A percentile compares a stretch with the other conserved stretches of the same genome.
Conservation (phyloP, 2,329 filamentous ascomycete genomes). For the Sporothrix globosa region DNA sequence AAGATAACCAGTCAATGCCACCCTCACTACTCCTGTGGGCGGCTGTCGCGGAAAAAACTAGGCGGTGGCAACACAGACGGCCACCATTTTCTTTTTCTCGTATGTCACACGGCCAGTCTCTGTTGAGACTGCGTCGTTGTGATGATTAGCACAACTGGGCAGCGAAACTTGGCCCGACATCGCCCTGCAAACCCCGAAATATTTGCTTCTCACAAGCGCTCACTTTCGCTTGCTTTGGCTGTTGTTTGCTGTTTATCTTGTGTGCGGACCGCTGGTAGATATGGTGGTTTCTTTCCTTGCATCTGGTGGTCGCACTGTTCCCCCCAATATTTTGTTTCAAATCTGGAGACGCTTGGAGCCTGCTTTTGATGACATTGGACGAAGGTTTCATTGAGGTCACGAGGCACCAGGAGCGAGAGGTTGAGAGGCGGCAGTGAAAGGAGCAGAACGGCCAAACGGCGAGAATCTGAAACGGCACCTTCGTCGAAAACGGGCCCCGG, state of each 20-base stretch:
- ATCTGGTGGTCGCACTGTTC: background rate
- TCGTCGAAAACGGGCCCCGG: background rate
- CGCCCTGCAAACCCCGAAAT: background rate
- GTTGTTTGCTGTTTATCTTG: background rate
- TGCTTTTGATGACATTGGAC: conserved; percentile 12
- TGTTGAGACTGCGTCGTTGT: background rate
- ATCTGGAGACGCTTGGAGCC: conserved; percentile 2
- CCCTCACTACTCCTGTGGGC: background rate
- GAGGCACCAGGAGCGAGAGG: background rate
- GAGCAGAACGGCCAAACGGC: conserved; percentile 3
- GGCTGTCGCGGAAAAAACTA: conserved; percentile 18
- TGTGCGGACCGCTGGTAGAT: background rate
- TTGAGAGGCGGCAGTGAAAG: background rate
- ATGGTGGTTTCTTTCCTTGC: background rate
- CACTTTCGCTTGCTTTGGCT: background rate
- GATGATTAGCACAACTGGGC: conserved; percentile 4
- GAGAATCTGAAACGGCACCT: conserved; percentile 19
- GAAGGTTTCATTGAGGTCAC: background rate
- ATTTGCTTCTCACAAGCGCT: background rate
- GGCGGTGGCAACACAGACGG: conserved; percentile 18
- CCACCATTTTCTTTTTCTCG: background rate
- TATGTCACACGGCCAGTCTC: background rate
- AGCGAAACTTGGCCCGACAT: conserved; percentile 9
- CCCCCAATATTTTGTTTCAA: conserved; percentile 8
- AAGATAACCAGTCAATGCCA: background rate